A percentile compares a stretch with the other conserved stretches of the same genome.
phyloP scores from a whole-genome alignment of 176 grass and related monocot species.

The Triticum turgidum region DNA sequence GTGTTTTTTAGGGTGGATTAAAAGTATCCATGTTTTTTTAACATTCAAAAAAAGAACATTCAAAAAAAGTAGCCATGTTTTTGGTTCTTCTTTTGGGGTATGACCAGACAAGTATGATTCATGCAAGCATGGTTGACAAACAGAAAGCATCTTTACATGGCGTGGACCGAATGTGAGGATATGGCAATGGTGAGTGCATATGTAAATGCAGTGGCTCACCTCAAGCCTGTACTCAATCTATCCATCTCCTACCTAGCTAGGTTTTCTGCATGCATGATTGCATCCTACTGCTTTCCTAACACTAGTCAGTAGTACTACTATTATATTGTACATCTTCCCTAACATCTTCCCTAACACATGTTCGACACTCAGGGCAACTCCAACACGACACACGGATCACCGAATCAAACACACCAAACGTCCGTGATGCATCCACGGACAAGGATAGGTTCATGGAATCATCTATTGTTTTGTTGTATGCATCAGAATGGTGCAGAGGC shows the following conservation, averaged over 20 bases:
- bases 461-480: too few relatives aligned
- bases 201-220: neutral
- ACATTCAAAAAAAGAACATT: too few relatives aligned
- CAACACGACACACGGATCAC: too few relatives aligned
- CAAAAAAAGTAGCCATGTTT: neutral
- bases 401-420: too few relatives aligned
- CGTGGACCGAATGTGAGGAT: slow-evolving; percentile 1
- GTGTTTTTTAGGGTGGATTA: neutral
- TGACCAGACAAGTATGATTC: neutral
- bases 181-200: neutral
- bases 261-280: neutral
- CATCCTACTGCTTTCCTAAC: neutral
- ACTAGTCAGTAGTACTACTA: too few relatives aligned
- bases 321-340: too few relatives aligned
- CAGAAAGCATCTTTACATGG: neutral
- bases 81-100: neutral
- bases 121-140: neutral
- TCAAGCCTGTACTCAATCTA: neutral
- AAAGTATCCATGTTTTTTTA: too few relatives aligned
- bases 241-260: neutral
- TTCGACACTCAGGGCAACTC: too few relatives aligned
- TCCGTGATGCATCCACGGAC: too few relatives aligned
- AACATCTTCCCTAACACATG: too few relatives aligned
- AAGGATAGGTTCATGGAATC: too few relatives aligned
- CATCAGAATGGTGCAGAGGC: too few relatives aligned